phyloP scores from a whole-genome alignment of 2,329 filamentous ascomycete genomes.

The Colletotrichum karsti region DNA sequence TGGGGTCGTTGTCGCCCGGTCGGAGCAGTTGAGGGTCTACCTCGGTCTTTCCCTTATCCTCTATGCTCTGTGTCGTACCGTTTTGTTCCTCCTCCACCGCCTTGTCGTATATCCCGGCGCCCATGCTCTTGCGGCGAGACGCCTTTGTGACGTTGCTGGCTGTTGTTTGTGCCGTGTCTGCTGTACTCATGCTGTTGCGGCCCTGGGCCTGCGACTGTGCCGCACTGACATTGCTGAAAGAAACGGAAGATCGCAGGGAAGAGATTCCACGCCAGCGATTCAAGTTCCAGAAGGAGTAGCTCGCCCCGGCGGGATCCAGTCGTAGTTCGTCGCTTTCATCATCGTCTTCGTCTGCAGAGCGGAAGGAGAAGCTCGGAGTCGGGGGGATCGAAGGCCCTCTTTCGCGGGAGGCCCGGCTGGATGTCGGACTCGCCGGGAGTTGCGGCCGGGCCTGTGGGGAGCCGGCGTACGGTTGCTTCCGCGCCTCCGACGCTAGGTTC shows the following conservation, averaged over 20 bases:
- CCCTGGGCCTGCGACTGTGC: constrained; percentile 6
- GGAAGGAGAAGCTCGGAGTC: constrained; percentile 64
- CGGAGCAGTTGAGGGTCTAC: constrained; percentile 25
- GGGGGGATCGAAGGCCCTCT: constrained; percentile 48
- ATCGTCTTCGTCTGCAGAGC: constrained; percentile 45
- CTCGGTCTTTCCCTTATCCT: constrained; percentile 14
- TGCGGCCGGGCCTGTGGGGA: constrained; percentile 34
- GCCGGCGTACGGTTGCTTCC: constrained; percentile 52
- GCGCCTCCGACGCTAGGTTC: constrained; percentile 55
- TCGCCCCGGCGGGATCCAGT: constrained; percentile 48
- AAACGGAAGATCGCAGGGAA: constrained; percentile 20
- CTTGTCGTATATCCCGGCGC: constrained; percentile 25
- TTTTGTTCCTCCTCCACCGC: constrained; percentile 17
- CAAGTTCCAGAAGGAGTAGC: constrained; percentile 66
- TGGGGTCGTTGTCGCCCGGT: constrained; percentile 24
- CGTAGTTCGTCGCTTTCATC: constrained; percentile 49
- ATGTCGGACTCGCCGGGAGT: constrained; percentile 46
- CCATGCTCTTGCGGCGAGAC: constrained; percentile 36
- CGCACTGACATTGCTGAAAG: constrained; percentile 13
- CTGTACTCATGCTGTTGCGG: constrained; percentile 22
- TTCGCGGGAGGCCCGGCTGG: constrained; percentile 38
- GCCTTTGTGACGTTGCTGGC: constrained; percentile 28
- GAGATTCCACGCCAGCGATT: constrained; percentile 60
- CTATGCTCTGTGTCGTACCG: neutral
- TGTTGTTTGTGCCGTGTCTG: constrained; percentile 5